These are phyloP conservation scores for Discostella pseudostelligera DNA, from an alignment of 108 stramenopile species.

Conservation along the genomic window DNA sequence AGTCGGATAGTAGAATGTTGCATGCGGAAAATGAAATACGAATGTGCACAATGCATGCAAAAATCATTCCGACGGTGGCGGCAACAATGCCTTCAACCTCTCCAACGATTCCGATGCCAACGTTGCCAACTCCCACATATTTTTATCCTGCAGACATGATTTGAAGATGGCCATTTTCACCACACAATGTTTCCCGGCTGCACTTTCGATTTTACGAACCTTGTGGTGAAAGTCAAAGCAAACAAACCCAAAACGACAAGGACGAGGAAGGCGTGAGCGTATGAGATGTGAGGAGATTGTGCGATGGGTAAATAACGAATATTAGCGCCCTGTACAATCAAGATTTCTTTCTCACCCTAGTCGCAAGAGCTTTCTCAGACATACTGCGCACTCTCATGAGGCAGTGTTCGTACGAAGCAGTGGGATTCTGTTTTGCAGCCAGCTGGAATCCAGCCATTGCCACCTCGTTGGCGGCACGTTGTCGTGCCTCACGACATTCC, in stretches of 20 bases:
- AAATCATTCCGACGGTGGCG: slow-evolving; percentile 42
- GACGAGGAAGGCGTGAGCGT: not conserved
- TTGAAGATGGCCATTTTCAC: slow-evolving; percentile 92
- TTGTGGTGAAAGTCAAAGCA: no score
- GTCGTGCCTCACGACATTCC: slow-evolving; percentile 72
- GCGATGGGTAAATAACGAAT: not conserved
- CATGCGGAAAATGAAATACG: no score
- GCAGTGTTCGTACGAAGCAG: slow-evolving; percentile 89
- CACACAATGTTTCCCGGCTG: slow-evolving; percentile 85
- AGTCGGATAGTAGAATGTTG: no score
- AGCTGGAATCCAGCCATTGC: slow-evolving; percentile 38
- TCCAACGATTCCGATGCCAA: slow-evolving; percentile 76
- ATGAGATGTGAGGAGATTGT: not conserved
- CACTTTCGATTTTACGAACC: slow-evolving; percentile 82
- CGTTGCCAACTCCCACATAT: slow-evolving; percentile 75
- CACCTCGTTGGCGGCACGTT: slow-evolving; percentile 56
- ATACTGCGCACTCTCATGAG: slow-evolving; percentile 78
- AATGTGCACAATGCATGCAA: no score
- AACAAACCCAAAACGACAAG: no score
- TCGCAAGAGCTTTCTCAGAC: slow-evolving; percentile 71
- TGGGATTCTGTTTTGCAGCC: slow-evolving; percentile 74
- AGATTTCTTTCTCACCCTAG: slow-evolving; percentile 39
- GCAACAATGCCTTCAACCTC: slow-evolving; percentile 73
- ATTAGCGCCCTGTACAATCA: no score
- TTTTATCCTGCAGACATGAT: slow-evolving; percentile 83